Conservation (phyloP, 805 yeast genomes). For the Nematodospora valgi region DNA sequence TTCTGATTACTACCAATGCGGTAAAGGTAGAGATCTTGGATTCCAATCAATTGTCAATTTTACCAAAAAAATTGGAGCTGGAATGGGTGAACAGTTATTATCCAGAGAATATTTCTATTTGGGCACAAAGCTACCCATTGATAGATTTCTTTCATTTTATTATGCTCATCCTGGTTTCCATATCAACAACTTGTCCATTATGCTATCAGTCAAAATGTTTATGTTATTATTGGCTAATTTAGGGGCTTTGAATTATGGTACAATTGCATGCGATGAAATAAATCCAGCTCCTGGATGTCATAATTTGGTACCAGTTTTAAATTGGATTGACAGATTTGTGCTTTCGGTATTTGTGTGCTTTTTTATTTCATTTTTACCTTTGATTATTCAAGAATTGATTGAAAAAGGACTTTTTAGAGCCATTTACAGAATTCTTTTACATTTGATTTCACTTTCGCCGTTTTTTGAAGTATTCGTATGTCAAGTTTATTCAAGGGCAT, state of each 20-base stretch:
- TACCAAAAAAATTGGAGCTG: slow-evolving; percentile 95
- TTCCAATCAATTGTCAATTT: slow-evolving; percentile 89
- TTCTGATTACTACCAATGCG: slow-evolving; percentile 94
- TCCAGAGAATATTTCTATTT: slow-evolving; percentile 89
- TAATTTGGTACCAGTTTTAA: slow-evolving; percentile 76
- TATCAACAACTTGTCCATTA: slow-evolving; percentile 82
- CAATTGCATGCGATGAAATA: slow-evolving; percentile 58
- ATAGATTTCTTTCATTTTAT: slow-evolving; percentile 85
- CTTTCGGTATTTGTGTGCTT: slow-evolving; percentile 89
- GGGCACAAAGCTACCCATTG: slow-evolving; percentile 87
- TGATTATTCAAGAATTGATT: slow-evolving; percentile 79
- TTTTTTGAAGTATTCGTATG: slow-evolving; percentile 93
- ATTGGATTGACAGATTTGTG: slow-evolving; percentile 88
- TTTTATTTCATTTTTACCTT: slow-evolving; percentile 85
- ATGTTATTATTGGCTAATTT: slow-evolving; percentile 75
- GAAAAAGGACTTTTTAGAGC: slow-evolving; percentile 86
- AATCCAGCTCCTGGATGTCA: slow-evolving; percentile 63
- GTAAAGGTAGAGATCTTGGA: slow-evolving; percentile 94
- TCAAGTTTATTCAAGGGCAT: slow-evolving; percentile 81
- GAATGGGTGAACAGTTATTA: slow-evolving; percentile 95
- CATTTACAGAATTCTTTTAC: slow-evolving; percentile 62
- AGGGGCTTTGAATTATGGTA: slow-evolving; percentile 74
- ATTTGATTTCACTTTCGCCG: slow-evolving; percentile 80
- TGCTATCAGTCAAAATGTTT: slow-evolving; percentile 82
- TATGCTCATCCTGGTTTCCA: slow-evolving; percentile 98